Base-by-base conservation (phyloP, 371 early-diverging fungal genomes). In the Rhizomucor miehei region DNA sequence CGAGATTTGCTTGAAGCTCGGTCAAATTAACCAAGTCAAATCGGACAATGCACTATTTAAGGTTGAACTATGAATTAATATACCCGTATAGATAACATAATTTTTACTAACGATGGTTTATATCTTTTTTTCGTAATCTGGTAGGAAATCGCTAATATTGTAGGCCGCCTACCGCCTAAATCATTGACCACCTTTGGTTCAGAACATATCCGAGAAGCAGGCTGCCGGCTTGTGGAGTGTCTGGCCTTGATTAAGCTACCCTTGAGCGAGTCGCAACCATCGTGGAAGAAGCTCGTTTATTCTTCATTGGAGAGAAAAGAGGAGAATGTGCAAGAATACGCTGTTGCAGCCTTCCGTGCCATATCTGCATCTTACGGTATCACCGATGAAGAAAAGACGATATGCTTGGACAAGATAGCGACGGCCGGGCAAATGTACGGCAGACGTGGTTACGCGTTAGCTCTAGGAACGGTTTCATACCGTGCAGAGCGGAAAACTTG, bases 121-220 rank as follows among this genome's bases (percentile, higher is more conserved):
- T 55, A 17, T 51, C 37, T 25, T 54, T 17, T 37, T 17, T 23
- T 54, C 24, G 39, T 16, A 13, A 6, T 35, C 41, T 13, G 13
- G 5, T 21, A 81, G 82, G 57, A 55, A 6, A 77, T 79, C 29
- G 52, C 73, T 6, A 47, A 62, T 3, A 67, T 85, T 11, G 61
- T 85, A 6, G 48, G 71, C 1, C 56, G 63, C 0, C 56, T 81
- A 13, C 84, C 89, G 6, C 65, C 72, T 36, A 56, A 60, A 35
- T 74, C 73, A 14, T 69, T 92, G 6, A 73, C 82, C 3, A 79
- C 88, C 0, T 89, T 90, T 72, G 89, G 89, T 19, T 82, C 82
- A 23, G 85, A 85, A 38, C 77, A 85, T 48, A 65, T 79, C 8
- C 74, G 82, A 11, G 82, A 85, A 51, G 82, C 82, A 0, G 63